These are phyloP conservation scores for Penicillium pancosmium DNA, from an alignment of 495 filamentous ascomycete species.

Conservation along the genomic window DNA sequence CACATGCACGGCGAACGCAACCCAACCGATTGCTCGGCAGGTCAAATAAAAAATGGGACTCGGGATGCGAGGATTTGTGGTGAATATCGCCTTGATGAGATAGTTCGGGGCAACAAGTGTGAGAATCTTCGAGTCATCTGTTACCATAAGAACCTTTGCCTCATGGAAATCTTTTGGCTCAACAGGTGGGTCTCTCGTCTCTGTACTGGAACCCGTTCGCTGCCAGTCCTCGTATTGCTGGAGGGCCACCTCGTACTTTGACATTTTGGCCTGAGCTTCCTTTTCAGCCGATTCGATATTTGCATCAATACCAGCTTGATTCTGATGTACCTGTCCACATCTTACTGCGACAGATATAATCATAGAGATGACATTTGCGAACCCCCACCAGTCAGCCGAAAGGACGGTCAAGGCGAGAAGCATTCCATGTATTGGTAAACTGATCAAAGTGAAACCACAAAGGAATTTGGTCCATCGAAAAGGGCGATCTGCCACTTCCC, in stretches of 20 bases:
- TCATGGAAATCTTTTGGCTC: conserved; percentile 1
- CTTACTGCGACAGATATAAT: conserved; percentile 15
- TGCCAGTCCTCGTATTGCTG: background rate
- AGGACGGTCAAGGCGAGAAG: conserved; percentile 14
- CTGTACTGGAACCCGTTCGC: background rate
- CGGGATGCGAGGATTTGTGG: conserved; percentile 2
- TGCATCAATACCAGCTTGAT: conserved; percentile 13
- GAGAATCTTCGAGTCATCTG: conserved; percentile 12
- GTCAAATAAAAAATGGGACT: conserved; percentile 1
- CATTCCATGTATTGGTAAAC: conserved; percentile 7
- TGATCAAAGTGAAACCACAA: conserved; percentile 7
- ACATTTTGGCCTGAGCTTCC: conserved; percentile 2
- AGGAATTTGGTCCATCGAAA: conserved; percentile 5
- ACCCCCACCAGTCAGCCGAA: conserved; percentile 20
- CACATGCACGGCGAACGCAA: conserved; percentile 18
- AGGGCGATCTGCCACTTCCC: conserved; percentile 12
- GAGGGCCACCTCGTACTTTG: conserved; percentile 5
- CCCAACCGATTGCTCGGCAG: conserved; percentile 13
- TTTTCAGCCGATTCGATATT: conserved; percentile 7
- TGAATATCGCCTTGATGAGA: conserved; percentile 11
- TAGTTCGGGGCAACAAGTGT: conserved; percentile 13
- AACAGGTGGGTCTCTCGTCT: background rate
- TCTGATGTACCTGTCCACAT: conserved; percentile 11
- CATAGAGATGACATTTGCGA: conserved; percentile 21
- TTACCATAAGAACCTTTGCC: conserved; percentile 15